Evolutionary conservation across 805 yeast genomes (phyloP), one percentile per base, ranked within the genome.

Genomic region (Metschnikowia reukaufii): DNA sequence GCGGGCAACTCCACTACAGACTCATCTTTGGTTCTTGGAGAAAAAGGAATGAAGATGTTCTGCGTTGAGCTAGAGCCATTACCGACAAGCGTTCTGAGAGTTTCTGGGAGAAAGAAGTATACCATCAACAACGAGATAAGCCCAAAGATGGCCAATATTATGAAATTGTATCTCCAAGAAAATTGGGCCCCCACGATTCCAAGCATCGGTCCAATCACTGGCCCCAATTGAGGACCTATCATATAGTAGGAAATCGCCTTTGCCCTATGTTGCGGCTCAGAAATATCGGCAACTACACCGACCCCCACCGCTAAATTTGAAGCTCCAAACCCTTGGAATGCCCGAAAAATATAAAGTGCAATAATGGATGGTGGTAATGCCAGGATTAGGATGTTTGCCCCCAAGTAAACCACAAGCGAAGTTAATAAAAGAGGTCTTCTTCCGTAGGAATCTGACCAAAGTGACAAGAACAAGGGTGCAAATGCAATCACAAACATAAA

Each of bases 401-500:
- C 19, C 7, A 64, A 52, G 45, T 58, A 68, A 6, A 68, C 39
- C 2, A 57, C 36, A 18, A 67, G 50, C 0, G 72, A 65, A 1
- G 61, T 40, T 16, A 65, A 33, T 35, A 65, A 65, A 30, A 67
- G 52, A 1, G 60, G 58, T 47, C 67, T 62, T 27, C 74, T 52
- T 4, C 84, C 84, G 3, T 79, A 79, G 47, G 65, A 61, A 54
- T 81, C 86, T 4, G 84, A 79, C 62, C 71, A 67, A 2, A 75
- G 61, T 0, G 83, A 83, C 81, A 83, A 79, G 13, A 79, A 49
- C 40, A 81, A 55, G 1, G 85, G 86, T 0, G 81, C 77, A 19
- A 81, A 58, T 1, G 83, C 80, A 59, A 79, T 77, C 0, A 77
- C 70, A 2, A 68, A 75, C 84, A 80, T 80, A 50, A 79, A 80